Evolutionary conservation across 2,329 filamentous ascomycete species (phyloP).

Genomic region (Aspergillus aculeatus): DNA sequence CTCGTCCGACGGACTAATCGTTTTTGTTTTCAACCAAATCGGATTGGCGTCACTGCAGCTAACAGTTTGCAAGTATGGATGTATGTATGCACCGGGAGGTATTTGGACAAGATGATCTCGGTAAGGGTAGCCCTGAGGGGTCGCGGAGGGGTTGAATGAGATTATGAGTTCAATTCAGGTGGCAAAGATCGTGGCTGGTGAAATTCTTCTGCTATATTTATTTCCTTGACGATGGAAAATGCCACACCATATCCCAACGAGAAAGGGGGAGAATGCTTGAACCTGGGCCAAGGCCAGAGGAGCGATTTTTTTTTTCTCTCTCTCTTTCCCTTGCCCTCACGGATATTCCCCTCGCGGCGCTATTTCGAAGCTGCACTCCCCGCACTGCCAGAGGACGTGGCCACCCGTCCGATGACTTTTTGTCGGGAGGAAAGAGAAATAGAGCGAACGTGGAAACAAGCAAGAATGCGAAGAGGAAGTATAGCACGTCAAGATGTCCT

Average conservation of each 20-base stretch:
- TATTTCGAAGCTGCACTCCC: constrained; percentile 7
- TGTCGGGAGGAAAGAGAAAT: not conserved
- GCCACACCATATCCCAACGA: not conserved
- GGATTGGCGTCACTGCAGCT: not conserved
- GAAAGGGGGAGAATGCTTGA: not conserved
- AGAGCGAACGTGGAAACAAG: not conserved
- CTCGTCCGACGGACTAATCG: not conserved
- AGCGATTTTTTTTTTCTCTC: not conserved
- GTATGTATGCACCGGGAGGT: not conserved
- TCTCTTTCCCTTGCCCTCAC: no score
- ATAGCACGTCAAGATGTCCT: not conserved
- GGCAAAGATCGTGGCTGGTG: not conserved
- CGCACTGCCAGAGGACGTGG: constrained; percentile 3
- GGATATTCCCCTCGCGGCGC: constrained; percentile 2
- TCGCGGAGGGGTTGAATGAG: not conserved
- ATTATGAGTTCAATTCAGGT: not conserved
- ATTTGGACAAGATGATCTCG: not conserved
- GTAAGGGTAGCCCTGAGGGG: not conserved
- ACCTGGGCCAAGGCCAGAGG: not conserved
- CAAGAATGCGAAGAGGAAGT: not conserved
- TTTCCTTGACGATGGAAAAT: not conserved
- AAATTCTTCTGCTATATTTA: not conserved
- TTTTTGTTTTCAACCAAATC: not conserved
- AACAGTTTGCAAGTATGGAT: not conserved
- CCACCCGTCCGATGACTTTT: constrained; percentile 5